Evolutionary conservation across 192 early-diverging fungal genomes (phyloP).

Genomic region (Gaertneriomyces semiglobifer): DNA sequence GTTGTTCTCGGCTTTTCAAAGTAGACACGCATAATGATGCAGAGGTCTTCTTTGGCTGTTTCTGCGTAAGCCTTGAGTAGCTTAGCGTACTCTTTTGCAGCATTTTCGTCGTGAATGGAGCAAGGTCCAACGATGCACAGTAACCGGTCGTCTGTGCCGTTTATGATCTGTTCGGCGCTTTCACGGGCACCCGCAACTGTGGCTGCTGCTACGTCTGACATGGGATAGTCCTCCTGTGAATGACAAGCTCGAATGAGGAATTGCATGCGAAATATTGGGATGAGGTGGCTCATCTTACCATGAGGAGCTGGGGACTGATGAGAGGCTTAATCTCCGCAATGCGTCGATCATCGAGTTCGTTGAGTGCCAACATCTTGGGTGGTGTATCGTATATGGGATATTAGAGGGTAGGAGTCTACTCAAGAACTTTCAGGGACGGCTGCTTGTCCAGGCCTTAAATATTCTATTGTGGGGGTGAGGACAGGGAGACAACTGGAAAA

Average conservation of each 20-base stretch:
- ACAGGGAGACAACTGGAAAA: no score
- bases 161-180: slow-evolving; percentile 40
- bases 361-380: slow-evolving; percentile 53
- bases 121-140: slow-evolving; percentile 93
- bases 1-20: slow-evolving; percentile 98
- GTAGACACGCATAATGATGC: slow-evolving; percentile 94
- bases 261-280: no score
- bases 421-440: no score
- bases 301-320: slow-evolving; percentile 86
- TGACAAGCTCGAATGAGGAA: no score
- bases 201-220: slow-evolving; percentile 69
- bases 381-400: no score
- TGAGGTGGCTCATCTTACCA: slow-evolving; percentile 29
- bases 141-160: slow-evolving; percentile 79
- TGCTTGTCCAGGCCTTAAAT: no score
- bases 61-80: slow-evolving; percentile 58
- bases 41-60: slow-evolving; percentile 67
- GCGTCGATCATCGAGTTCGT: slow-evolving; percentile 90
- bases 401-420: no score
- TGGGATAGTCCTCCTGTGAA: slow-evolving; percentile 67
- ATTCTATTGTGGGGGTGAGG: no score
- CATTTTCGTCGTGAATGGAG: slow-evolving; percentile 88
- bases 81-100: slow-evolving; percentile 63
- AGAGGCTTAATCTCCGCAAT: slow-evolving; percentile 64
- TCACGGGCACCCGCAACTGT: slow-evolving; percentile 59